Percentiles rank a stretch among this genome's conserved stretches.
phyloP scores from a whole-genome alignment of 169 alveolate genomes.

The Ichthyophthirius multifiliis region DNA sequence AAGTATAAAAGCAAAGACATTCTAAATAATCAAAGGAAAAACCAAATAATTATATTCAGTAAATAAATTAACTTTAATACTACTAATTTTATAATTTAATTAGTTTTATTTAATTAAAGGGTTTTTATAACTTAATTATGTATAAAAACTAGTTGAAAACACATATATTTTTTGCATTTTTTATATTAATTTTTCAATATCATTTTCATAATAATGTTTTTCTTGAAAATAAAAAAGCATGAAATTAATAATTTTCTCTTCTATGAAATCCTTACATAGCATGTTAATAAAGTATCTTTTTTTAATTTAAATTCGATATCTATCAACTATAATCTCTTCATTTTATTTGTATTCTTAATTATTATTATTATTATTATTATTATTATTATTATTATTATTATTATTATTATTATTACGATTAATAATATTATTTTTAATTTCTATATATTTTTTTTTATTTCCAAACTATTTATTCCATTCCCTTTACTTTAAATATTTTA shows the following conservation, averaged over 20 bases:
- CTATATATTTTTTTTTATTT: neutral
- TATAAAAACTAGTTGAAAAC: neutral
- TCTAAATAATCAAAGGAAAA: too few relatives aligned
- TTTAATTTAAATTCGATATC: neutral
- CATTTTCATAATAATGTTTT: neutral
- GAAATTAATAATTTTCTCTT: neutral
- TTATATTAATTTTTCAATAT: neutral
- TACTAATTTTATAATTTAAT: neutral
- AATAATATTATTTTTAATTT: neutral
- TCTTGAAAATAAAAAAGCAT: neutral
- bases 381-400: neutral
- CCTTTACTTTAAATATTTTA: neutral
- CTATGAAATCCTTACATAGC: neutral
- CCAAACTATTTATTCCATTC: too few relatives aligned
- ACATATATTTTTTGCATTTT: neutral
- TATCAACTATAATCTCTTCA: neutral
- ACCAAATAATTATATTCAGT: too few relatives aligned
- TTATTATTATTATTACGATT: neutral
- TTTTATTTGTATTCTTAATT: neutral
- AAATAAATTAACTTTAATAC: too few relatives aligned
- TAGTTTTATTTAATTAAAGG: neutral
- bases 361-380: neutral
- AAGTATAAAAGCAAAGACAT: too few relatives aligned
- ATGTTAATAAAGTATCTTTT: neutral
- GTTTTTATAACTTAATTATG: neutral